Conservation (phyloP, 2,329 filamentous ascomycete species). For the Fonsecaea erecta region DNA sequence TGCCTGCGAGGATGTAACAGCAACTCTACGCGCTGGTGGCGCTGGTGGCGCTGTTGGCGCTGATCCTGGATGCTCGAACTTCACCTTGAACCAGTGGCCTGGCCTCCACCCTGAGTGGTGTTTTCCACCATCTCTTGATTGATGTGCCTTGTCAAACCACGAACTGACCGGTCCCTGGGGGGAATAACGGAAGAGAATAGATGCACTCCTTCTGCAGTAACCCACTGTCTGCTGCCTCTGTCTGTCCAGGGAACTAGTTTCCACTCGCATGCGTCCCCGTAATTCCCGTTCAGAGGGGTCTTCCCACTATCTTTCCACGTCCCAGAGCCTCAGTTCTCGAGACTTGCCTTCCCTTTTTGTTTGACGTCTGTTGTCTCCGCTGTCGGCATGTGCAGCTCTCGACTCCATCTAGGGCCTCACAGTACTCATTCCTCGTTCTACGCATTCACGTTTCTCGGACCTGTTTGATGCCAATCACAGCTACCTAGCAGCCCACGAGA, state of each 20-base stretch:
- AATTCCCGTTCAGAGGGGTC: neutral
- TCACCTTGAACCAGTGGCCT: conserved; percentile 13
- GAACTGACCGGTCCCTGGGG: neutral
- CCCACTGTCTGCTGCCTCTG: neutral
- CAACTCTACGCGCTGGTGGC: conserved; percentile 1
- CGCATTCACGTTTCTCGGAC: neutral
- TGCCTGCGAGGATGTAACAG: neutral
- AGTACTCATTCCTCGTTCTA: neutral
- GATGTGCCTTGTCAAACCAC: conserved; percentile 2
- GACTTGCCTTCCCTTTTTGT: neutral
- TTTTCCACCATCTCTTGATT: conserved; percentile 10
- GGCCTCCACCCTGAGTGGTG: conserved; percentile 1
- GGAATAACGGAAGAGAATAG: neutral
- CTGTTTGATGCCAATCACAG: neutral
- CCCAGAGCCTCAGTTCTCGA: conserved; percentile 2
- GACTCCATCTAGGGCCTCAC: conserved; percentile 7
- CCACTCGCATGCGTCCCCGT: neutral
- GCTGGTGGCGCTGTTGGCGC: neutral
- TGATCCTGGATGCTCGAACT: neutral
- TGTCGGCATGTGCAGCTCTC: conserved; percentile 12
- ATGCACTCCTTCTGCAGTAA: neutral
- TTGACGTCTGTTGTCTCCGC: conserved; percentile 3
- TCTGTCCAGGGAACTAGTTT: neutral
- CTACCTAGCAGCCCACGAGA: neutral
- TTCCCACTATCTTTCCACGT: neutral